Percentiles rank a stretch among this genome's conserved stretches.
phyloP scores from a whole-genome alignment of 2,329 filamentous ascomycete genomes.

The Hypoxylon sp. region DNA sequence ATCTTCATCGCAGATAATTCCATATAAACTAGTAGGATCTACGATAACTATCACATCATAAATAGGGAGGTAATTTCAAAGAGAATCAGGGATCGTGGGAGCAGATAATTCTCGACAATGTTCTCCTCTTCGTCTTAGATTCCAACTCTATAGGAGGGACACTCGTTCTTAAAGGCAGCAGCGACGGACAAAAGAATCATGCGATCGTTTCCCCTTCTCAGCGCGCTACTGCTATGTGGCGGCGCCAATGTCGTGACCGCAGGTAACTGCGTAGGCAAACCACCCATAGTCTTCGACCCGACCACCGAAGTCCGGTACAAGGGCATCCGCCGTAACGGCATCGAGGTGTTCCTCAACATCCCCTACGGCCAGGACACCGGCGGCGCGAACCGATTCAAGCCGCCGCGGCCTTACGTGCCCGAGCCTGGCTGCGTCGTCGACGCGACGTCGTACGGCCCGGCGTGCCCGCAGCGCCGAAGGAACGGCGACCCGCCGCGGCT shows the following conservation, averaged over 20 bases:
- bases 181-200: constrained; percentile 16
- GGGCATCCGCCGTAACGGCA: constrained; percentile 57
- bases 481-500: constrained; percentile 48
- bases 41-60: background rate
- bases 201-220: constrained; percentile 33
- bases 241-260: constrained; percentile 11
- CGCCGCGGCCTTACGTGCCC: constrained; percentile 54
- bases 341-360: constrained; percentile 62
- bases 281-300: constrained; percentile 26
- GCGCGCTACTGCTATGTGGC: constrained; percentile 20
- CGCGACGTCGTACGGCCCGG: constrained; percentile 56
- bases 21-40: too few species aligned
- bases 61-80: too few species aligned
- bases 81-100: background rate
- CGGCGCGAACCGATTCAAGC: constrained; percentile 59
- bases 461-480: constrained; percentile 58
- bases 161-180: background rate
- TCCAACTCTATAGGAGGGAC: background rate
- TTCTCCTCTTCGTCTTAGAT: background rate
- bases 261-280: background rate
- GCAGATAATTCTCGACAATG: background rate
- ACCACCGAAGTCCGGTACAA: constrained; percentile 54
- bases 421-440: constrained; percentile 51
- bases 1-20: too few species aligned
- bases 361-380: constrained; percentile 61